Base-by-base conservation (phyloP, 2,329 filamentous ascomycete species). In the Sporothrix brasiliensis region DNA sequence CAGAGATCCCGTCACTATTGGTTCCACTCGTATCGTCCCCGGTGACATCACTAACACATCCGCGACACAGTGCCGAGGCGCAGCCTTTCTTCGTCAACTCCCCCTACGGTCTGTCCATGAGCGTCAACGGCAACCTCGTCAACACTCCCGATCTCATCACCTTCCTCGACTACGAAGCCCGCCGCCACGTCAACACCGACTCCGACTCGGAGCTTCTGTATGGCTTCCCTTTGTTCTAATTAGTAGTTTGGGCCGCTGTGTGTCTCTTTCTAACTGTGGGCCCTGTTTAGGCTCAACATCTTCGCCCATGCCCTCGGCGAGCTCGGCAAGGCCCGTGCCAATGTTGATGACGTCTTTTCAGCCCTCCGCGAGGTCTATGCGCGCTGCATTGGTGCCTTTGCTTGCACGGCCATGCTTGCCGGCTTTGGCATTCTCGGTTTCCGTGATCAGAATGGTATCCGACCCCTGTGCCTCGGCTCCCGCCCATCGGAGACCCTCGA, bases 11-110 rank as follows among this genome's bases (percentile, higher is more conserved):
- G 3, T 34, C 34, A 34, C 34, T 34, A 1, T 34, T 34, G 34
- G 9, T 34, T 34, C 34, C 1, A 34, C 16, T 68, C 47, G 1
- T 11, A 14, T 19, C 24, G 21, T 47, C 3, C 19, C 16, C 10
- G 13, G 16, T 61, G 39, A 49, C 41, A 10, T 34, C 61, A 50
- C 61, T 50, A 14, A 50, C 61, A 65, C 16, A n/a, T 14, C 16
- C 10, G 1, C 19, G 21, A 44, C 11, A 54, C 30, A 94, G 92
- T 77, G 89, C 92, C 9, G 93, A 97, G 80, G 92, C 92, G 13
- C 93, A 97, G 80, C 94, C 94, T 0, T 97, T 97, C 80, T 97
- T 95, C 78, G 92, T 95, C 76, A 97, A 97, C 82, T 87, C 86
- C 71, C 92, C 92, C 0, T 95, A 93, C 77, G 93, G 93, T 63